Conservation (phyloP, 805 yeast species). For the Helenozyma baotianmanensis region DNA sequence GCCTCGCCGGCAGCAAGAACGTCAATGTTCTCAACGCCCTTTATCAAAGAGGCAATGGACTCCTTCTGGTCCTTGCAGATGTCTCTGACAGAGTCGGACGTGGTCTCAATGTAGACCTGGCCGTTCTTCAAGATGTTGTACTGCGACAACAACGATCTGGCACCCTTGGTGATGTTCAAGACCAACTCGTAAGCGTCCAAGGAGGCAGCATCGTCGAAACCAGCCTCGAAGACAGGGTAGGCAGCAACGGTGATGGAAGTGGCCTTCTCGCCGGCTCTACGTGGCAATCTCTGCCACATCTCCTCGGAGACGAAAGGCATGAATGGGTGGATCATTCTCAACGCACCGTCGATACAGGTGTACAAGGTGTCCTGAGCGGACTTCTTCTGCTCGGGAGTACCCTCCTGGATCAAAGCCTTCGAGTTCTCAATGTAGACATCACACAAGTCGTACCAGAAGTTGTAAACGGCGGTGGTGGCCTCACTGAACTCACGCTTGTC, state of each 20-base stretch:
- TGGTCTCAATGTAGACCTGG: slow-evolving; percentile 75
- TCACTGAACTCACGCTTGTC: slow-evolving; percentile 87
- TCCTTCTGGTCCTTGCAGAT: slow-evolving; percentile 69
- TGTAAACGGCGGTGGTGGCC: slow-evolving; percentile 81
- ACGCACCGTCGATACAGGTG: slow-evolving; percentile 87
- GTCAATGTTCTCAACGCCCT: slow-evolving; percentile 74
- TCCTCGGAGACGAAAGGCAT: slow-evolving; percentile 98
- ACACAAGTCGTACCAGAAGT: slow-evolving; percentile 95
- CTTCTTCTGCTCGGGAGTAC: slow-evolving; percentile 74
- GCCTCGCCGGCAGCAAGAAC: slow-evolving; percentile 53
- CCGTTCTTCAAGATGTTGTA: slow-evolving; percentile 87
- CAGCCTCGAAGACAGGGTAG: slow-evolving; percentile 64
- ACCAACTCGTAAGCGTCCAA: slow-evolving; percentile 77
- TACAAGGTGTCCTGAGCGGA: slow-evolving; percentile 93
- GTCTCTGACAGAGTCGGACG: slow-evolving; percentile 41
- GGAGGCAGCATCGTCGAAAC: slow-evolving; percentile 61
- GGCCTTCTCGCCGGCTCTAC: slow-evolving; percentile 66
- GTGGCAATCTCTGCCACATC: slow-evolving; percentile 98
- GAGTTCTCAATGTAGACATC: slow-evolving; percentile 98
- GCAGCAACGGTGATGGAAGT: slow-evolving; percentile 71
- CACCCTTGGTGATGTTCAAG: slow-evolving; percentile 80
- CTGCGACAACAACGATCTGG: slow-evolving; percentile 89
- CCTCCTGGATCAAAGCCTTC: slow-evolving; percentile 87
- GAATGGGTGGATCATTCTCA: slow-evolving; percentile 91
- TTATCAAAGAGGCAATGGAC: slow-evolving; percentile 87